A percentile compares a stretch with the other conserved stretches of the same genome.
Conservation (phyloP, 345 rosid genomes). For the Moricandia moricandioides region DNA sequence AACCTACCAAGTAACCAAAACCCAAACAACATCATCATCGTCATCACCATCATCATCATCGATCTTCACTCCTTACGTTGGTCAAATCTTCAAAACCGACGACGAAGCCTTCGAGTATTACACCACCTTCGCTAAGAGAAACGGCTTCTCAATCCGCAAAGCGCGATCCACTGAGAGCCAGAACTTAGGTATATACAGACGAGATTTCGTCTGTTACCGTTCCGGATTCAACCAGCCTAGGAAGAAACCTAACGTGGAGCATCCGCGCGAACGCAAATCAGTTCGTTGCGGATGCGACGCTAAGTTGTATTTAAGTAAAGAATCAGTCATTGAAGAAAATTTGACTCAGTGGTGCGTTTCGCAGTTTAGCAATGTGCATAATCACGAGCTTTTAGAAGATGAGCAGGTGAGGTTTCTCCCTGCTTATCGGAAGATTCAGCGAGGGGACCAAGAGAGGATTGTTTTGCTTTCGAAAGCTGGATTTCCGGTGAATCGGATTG, state of each 20-base stretch:
- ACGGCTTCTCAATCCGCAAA: slow-evolving; percentile 85
- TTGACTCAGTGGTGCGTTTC: slow-evolving; percentile 74
- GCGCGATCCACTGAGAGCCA: slow-evolving; percentile 91
- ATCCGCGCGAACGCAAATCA: slow-evolving; percentile 88
- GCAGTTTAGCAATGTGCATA: slow-evolving; percentile 93
- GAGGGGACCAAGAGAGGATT: slow-evolving; percentile 83
- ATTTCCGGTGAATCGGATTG: slow-evolving; percentile 82
- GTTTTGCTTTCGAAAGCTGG: slow-evolving; percentile 91
- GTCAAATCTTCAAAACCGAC: slow-evolving; percentile 76
- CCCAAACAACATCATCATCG: slow-evolving; percentile 19
- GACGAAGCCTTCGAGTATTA: slow-evolving; percentile 87
- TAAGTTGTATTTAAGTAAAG: slow-evolving; percentile 77
- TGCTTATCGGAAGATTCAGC: slow-evolving; percentile 87
- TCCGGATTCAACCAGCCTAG: slow-evolving; percentile 93
- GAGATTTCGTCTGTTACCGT: slow-evolving; percentile 95
- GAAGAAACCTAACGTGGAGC: slow-evolving; percentile 86
- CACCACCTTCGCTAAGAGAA: slow-evolving; percentile 74
- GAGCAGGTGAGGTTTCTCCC: slow-evolving; percentile 92
- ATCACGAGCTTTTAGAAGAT: slow-evolving; percentile 89
- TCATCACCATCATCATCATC: slow-evolving; percentile 41
- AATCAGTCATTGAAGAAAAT: slow-evolving; percentile 38
- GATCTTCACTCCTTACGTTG: slow-evolving; percentile 75
- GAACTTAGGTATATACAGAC: slow-evolving; percentile 73
- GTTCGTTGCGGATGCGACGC: slow-evolving; percentile 96
- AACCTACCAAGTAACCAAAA: slow-evolving; percentile 50